phyloP scores from a whole-genome alignment of 1,284 basidiomycete genomes.

The Rhodotorula sp. region DNA sequence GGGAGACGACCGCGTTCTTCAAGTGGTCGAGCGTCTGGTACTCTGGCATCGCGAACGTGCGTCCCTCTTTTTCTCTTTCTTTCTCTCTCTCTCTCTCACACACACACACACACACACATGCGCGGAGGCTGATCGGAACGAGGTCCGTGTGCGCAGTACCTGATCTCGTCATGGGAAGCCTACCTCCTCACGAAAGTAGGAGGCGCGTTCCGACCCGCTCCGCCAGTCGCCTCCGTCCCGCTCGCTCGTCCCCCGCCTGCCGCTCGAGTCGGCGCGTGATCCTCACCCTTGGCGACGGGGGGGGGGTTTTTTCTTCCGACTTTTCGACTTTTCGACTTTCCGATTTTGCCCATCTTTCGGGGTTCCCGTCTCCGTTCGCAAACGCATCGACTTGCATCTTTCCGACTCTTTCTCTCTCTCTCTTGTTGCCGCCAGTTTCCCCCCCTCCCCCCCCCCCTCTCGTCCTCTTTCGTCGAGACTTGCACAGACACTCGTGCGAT shows the following conservation, averaged over 20 bases:
- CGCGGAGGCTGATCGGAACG: neutral
- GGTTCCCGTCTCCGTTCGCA: too few species aligned
- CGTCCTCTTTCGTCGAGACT: neutral
- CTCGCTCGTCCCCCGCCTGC: neutral
- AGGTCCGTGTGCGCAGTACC: neutral
- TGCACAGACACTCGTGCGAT: neutral
- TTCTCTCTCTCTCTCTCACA: too few species aligned
- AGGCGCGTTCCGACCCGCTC: conserved; percentile 18
- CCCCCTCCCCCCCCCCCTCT: neutral
- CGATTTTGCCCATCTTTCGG: too few species aligned
- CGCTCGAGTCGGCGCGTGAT: too few species aligned
- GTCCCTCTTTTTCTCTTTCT: neutral
- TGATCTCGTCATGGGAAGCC: conserved; percentile 33
- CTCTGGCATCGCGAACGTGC: conserved; percentile 28
- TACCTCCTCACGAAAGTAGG: conserved; percentile 36
- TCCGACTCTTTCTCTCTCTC: too few species aligned
- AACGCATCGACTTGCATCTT: neutral
- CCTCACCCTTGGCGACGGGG: too few species aligned
- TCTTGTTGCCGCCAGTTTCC: neutral
- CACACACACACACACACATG: too few species aligned
- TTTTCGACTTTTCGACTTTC: too few species aligned
- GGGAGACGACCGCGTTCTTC: conserved; percentile 32
- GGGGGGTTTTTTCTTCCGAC: too few species aligned
- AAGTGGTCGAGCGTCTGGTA: conserved; percentile 32
- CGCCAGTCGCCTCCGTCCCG: neutral